Evolutionary conservation across 2,329 filamentous ascomycete genomes (phyloP), one percentile per base, ranked within the genome.

Genomic region (Helminthosporium solani): DNA sequence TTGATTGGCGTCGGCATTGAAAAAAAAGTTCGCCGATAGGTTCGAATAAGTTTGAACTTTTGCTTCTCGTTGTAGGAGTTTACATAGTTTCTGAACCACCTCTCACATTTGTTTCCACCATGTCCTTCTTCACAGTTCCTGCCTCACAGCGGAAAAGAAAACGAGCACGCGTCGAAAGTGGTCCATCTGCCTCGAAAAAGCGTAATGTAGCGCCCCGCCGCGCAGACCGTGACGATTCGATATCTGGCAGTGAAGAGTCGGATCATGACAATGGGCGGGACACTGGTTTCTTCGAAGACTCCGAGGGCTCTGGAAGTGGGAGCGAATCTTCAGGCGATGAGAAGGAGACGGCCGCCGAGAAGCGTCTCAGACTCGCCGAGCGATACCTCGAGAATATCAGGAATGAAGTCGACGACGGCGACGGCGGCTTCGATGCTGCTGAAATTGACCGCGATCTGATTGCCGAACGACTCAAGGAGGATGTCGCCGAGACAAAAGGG

Each of bases 391-490:
- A 96, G 44, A 96, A 95, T 66, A 84, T 96, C 52, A 84, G 87
- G 61, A 81, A 87, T 61, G 87, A 96, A 58, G 72, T 77, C 20
- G 70, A 77, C 47, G 86, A 95, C 58, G 86, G 95, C 58, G 87
- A 90, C 54, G 80, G 80, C 42, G 94, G 90, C 31, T 99, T 97
- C 64, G 90, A 99, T 72, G 94, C 94, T 7, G 90, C 86, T 58
- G 89, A 97, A 42, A 88, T 99, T 47, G 94, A 97, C 73, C 81
- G 87, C 48, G 94, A 99, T 66, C 75, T 96, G 59, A 91, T 99
- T 61, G 90, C 92, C 33, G 88, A 95, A 70, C 44, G 67, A 25
- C 75, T 99, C 60, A 85, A 92, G 70, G 90, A 96, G 72, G 94
- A 97, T 67, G 88, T 94, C 34, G 84, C 94, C 42, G 94, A 96